Conservation (phyloP, 129 eudicot species). For the Cynara cardunculus region DNA sequence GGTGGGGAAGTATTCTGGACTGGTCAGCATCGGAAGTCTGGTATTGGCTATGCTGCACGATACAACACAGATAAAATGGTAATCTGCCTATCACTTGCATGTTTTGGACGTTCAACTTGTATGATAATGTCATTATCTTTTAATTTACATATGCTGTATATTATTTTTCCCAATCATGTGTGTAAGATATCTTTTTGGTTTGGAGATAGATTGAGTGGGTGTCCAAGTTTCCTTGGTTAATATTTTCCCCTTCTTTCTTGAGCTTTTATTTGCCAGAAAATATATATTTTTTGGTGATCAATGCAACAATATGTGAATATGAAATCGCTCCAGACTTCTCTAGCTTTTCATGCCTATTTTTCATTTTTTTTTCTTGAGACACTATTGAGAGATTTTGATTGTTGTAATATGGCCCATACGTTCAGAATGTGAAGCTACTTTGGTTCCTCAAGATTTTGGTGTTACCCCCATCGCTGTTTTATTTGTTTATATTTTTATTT, state of each 20-base stretch:
- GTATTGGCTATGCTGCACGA: slow-evolving; percentile 79
- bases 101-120: neutral
- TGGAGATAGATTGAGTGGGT: neutral
- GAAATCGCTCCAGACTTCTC: neutral
- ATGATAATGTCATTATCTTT: neutral
- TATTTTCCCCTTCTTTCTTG: neutral
- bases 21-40: slow-evolving; percentile 88
- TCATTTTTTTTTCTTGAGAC: neutral
- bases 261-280: neutral
- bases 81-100: slow-evolving; percentile 1
- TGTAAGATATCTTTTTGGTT: neutral
- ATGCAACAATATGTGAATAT: neutral
- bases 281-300: neutral
- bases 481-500: neutral
- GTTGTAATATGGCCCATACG: neutral
- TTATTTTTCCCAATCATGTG: neutral
- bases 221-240: neutral
- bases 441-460: neutral
- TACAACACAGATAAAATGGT: slow-evolving; percentile 90
- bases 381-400: neutral
- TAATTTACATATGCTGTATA: neutral
- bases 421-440: neutral
- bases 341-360: neutral
- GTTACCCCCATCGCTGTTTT: neutral
- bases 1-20: slow-evolving; percentile 99